Evolutionary conservation across 2,329 filamentous ascomycete genomes (phyloP).

Genomic region (Aspergillus puulaauensis): DNA sequence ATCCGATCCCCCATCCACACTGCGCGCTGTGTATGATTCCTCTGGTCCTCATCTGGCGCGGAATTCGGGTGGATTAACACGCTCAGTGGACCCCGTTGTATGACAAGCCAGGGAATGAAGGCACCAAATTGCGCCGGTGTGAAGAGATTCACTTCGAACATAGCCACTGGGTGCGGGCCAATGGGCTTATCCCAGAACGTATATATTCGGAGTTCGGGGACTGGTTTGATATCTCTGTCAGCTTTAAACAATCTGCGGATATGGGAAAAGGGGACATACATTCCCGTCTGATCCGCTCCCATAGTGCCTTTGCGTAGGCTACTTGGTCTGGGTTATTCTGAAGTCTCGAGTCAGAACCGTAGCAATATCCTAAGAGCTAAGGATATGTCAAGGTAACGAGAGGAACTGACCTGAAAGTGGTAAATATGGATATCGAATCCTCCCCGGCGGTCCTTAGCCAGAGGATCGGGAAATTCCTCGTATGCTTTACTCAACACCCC

Average conservation of each 20-base stretch:
- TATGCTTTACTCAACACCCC: conserved; percentile 67
- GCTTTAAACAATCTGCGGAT: not conserved
- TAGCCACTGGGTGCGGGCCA: conserved; percentile 78
- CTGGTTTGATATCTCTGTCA: conserved; percentile 28
- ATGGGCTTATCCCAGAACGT: conserved; percentile 72
- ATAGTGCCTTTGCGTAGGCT: conserved; percentile 69
- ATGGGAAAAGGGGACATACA: conserved; percentile 51
- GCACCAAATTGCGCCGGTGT: conserved; percentile 85
- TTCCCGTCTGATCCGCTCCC: conserved; percentile 76
- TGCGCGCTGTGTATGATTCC: conserved; percentile 48
- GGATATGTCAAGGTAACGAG: not conserved
- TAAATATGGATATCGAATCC: conserved; percentile 90
- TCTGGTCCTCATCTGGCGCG: conserved; percentile 47
- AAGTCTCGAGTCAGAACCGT: not conserved
- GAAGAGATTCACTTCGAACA: conserved; percentile 92
- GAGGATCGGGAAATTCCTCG: conserved; percentile 64
- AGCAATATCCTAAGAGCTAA: not conserved
- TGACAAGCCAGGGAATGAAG: conserved; percentile 79
- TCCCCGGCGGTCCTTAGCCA: conserved; percentile 65
- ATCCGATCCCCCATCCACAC: conserved; percentile 48
- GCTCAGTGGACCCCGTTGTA: conserved; percentile 77
- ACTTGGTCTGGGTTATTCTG: conserved; percentile 60
- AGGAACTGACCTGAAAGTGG: conserved; percentile 57
- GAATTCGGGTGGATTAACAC: conserved; percentile 83
- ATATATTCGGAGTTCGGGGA: conserved; percentile 84